Evolutionary conservation across 148 eudicot species (phyloP), one percentile per base, ranked within the genome.

Genomic region (Vaccinium myrtillus): DNA sequence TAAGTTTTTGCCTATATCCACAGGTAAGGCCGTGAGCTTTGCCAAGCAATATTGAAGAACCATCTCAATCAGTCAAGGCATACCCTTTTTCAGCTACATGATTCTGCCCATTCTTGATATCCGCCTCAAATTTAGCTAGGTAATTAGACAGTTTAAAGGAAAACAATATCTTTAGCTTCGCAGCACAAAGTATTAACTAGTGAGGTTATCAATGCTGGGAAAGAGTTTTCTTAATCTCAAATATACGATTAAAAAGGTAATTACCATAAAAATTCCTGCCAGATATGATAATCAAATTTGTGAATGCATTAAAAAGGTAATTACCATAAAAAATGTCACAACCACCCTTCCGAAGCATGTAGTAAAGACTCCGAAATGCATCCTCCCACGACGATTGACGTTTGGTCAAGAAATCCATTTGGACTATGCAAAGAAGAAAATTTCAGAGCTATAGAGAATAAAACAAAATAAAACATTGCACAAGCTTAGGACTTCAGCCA

Each of bases 361-460:
- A 95, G 85, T 95, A 97, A 25, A 97, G 94, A 86, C 92, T 93
- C 61, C 99, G 94, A 87, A 95, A 95, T 50, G 98, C 92, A 69
- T 94, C 98, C 86, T 97, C 96, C 99, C 99, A 97, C 76, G 94
- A 93, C n/a, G 85, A 77, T 74, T 95, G 98, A 16, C 99, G 93
- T 88, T 92, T 92, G 84, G 81, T 91, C 83, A 94, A 86, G 88
- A 95, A 97, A 86, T 95, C 97, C 86, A 84, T 81, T 87, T 93
- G 94, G 82, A 80, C 98, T 94, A 88, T 78, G 91, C 63, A 86
- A 78, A 85, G 30, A 75, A 49, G 39, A 67, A n/a, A 80, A 70
- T 79, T 36, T 59, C 78, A 70, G 15, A 36, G 56, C 18, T 19
- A 51, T 27, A 30, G 73, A 55, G 30, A 69, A 46, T 21, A 23